Base-by-base conservation (phyloP, 148 eudicot species). In the Silene uniflora region DNA sequence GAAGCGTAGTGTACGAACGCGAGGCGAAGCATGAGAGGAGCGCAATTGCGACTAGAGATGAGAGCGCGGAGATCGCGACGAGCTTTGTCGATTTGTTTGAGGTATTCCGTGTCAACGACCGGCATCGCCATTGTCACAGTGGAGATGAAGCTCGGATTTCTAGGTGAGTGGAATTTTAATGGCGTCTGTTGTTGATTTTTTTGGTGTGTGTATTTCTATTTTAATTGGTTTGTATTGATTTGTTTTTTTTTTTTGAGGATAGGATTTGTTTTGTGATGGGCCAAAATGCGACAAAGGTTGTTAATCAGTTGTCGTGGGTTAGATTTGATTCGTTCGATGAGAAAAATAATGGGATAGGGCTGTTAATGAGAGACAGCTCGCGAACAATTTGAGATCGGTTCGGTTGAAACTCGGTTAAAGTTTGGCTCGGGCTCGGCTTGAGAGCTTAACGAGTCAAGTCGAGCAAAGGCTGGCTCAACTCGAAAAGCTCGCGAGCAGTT, bases 21-120 rank as follows among this genome's bases (percentile, higher is more conserved):
- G 44, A 95, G 83, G 71, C 99, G 99, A 54, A 95, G 96, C 97
- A 95, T 92, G 81, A 95, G 83, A 4, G 99, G 99, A 67, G 99
- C 98, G 80, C 98, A 95, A 54, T 91, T 89, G 82, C 90, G 91
- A 84, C 54, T 75, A 60, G 97, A 84, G 87, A 95, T 92, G 84
- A 95, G 85, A 80, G 94, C 97, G 60, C 97, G 93, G 65, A 95
- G 97, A 68, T 89, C 86, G 10, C 98, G 97, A 39, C 97, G 98
- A 83, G 99, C 97, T 71, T 84, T 88, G 62, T 95, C 99, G 82
- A 95, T 79, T 63, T 92, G 83, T 77, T 87, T 90, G 55, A 89
- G 87, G 81, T 95, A 95, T 54, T 89, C 97, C 0, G 90, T 66
- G 83, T 95, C 91, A 35, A 92, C 90, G 22, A 89, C 87, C 1